Evolutionary conservation across 2,329 filamentous ascomycete genomes (phyloP).

Genomic region (Chaetothyriales sp.): DNA sequence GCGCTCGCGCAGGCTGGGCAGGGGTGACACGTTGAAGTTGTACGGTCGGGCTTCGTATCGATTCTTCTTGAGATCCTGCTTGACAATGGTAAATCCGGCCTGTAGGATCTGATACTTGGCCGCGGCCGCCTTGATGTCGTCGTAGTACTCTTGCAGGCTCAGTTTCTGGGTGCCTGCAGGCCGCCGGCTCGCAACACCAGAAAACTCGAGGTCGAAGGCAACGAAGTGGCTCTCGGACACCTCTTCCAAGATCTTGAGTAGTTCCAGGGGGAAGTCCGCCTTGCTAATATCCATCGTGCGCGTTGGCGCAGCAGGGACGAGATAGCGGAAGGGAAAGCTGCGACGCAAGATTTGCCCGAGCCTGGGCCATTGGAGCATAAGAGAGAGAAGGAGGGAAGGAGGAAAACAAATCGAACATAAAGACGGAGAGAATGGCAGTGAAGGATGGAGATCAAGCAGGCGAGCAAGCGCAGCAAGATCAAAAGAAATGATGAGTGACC

Average conservation of each 20-base stretch:
- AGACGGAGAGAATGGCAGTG: too few relatives aligned
- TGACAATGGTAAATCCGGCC: constrained; percentile 51
- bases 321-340: constrained; percentile 1
- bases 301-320: background rate
- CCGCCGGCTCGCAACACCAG: constrained; percentile 38
- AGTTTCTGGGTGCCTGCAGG: constrained; percentile 22
- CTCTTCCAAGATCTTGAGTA: constrained; percentile 36
- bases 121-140: constrained; percentile 44
- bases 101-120: constrained; percentile 51
- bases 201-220: constrained; percentile 51
- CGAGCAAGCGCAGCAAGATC: background rate
- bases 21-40: constrained; percentile 48
- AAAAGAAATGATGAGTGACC: background rate
- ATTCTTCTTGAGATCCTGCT: constrained; percentile 37
- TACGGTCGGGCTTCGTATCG: constrained; percentile 46
- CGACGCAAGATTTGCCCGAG: background rate
- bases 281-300: constrained; percentile 15
- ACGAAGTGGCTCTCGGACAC: constrained; percentile 47
- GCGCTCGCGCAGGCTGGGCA: constrained; percentile 34
- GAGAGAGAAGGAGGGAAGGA: background rate
- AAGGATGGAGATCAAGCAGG: background rate
- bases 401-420: background rate
- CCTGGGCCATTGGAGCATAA: background rate
- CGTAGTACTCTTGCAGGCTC: constrained; percentile 45
- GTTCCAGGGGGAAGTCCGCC: constrained; percentile 11